Evolutionary conservation across 371 early-diverging fungal species (phyloP).

Genomic region (Mucor mucedo): DNA sequence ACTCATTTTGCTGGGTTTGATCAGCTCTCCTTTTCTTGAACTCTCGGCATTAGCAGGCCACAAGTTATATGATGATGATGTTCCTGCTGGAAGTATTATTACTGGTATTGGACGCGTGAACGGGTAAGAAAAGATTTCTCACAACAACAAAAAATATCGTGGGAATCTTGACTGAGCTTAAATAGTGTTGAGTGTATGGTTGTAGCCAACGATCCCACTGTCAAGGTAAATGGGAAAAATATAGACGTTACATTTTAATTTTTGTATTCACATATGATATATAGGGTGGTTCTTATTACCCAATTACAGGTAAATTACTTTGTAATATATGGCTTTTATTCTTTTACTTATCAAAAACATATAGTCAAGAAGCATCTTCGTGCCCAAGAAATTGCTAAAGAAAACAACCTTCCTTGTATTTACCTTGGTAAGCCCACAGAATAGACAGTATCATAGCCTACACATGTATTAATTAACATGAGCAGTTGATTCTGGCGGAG

Average conservation of each 20-base stretch:
- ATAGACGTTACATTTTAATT: neutral
- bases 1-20: neutral
- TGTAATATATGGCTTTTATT: neutral
- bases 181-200: conserved; percentile 92
- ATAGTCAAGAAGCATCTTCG: conserved; percentile 96
- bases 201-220: conserved; percentile 94
- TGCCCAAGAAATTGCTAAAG: conserved; percentile 96
- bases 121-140: conserved; percentile 62
- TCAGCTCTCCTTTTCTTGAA: conserved; percentile 92
- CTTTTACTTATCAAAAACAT: neutral
- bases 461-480: neutral
- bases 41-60: conserved; percentile 94
- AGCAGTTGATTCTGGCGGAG: conserved; percentile 95
- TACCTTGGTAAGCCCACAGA: conserved; percentile 72
- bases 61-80: conserved; percentile 86
- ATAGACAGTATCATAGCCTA: neutral
- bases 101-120: conserved; percentile 96
- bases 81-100: conserved; percentile 94
- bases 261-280: conserved; percentile 38
- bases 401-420: conserved; percentile 95
- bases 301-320: conserved; percentile 70
- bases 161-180: conserved; percentile 27
- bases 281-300: conserved; percentile 97
- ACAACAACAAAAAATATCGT: conserved; percentile 4
- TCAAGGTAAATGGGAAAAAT: conserved; percentile 57